Conservation (phyloP, 1,139 yeast genomes). For the Lodderomyces orthopsilosis region DNA sequence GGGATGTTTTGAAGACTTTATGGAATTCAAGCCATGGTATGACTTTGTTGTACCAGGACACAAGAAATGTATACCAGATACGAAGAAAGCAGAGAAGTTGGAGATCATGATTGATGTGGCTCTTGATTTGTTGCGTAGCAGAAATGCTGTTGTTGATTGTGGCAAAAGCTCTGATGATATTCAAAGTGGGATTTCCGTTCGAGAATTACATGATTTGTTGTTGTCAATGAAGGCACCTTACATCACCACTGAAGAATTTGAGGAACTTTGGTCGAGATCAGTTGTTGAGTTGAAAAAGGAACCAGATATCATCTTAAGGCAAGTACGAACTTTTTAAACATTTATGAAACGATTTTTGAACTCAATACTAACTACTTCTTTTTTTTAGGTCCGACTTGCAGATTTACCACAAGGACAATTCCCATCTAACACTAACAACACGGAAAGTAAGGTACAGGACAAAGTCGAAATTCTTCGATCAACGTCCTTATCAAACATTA, state of each 20-base stretch:
- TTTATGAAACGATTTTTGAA: constrained; percentile 1
- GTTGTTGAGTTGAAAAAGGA: constrained; percentile 62
- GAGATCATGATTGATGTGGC: constrained; percentile 68
- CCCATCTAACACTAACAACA: constrained; percentile 30
- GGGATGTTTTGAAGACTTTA: constrained; percentile 69
- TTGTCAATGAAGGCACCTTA: constrained; percentile 56
- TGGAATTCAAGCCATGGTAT: constrained; percentile 54
- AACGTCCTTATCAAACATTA: constrained; percentile 65
- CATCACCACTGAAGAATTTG: constrained; percentile 70
- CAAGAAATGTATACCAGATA: constrained; percentile 70
- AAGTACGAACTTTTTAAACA: constrained; percentile 39
- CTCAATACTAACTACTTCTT: constrained; percentile 18
- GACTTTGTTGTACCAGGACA: constrained; percentile 54
- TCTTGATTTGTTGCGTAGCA: constrained; percentile 61
- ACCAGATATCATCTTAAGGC: constrained; percentile 76
- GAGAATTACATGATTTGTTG: constrained; percentile 59
- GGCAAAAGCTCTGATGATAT: constrained; percentile 50
- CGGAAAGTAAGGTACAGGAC: constrained; percentile 28
- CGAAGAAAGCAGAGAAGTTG: constrained; percentile 66
- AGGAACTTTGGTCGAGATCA: constrained; percentile 75
- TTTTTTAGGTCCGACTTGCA: constrained; percentile 33
- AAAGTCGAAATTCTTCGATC: constrained; percentile 62
- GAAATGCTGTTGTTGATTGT: constrained; percentile 68
- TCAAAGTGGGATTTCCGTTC: constrained; percentile 51
- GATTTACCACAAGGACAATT: constrained; percentile 21